phyloP scores from a whole-genome alignment of 495 filamentous ascomycete species.

The Aspergillus avenaceus region DNA sequence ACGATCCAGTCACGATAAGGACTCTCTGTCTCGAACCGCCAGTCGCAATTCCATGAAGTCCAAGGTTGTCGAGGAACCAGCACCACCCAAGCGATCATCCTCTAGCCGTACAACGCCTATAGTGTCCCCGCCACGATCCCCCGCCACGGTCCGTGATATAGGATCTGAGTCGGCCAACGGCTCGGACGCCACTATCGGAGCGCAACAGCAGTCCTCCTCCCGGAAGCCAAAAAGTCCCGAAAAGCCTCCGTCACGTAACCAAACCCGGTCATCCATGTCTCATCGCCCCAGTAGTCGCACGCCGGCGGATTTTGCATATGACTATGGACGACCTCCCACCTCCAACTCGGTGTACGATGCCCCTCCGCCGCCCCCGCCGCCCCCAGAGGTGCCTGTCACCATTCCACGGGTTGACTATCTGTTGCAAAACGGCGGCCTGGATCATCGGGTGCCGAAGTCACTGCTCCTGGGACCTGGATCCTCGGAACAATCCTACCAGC shows the following conservation, averaged over 20 bases:
- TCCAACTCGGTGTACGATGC: conserved; percentile 28
- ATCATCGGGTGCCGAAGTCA: conserved; percentile 58
- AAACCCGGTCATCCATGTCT: conserved; percentile 35
- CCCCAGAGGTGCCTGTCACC: conserved; percentile 61
- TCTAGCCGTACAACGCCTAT: conserved; percentile 23
- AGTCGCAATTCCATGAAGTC: conserved; percentile 33
- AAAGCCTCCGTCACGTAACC: conserved; percentile 39
- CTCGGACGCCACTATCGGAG: conserved; percentile 65
- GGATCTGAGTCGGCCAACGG: conserved; percentile 45
- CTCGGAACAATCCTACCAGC: conserved; percentile 39
- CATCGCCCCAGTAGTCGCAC: conserved; percentile 23
- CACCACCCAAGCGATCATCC: conserved; percentile 31
- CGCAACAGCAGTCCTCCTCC: conserved; percentile 48
- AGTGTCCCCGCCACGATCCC: conserved; percentile 31
- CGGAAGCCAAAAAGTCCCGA: conserved; percentile 38
- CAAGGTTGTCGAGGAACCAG: conserved; percentile 29
- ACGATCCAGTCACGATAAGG: conserved; percentile 26
- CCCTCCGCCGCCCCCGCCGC: conserved; percentile 80
- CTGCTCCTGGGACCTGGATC: conserved; percentile 50
- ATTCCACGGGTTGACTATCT: conserved; percentile 86
- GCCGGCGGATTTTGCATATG: conserved; percentile 35
- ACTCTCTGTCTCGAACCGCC: conserved; percentile 28
- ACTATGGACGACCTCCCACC: conserved; percentile 38
- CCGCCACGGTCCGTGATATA: conserved; percentile 34
- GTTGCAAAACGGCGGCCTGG: conserved; percentile 77